Base-by-base conservation (phyloP, 2,329 filamentous ascomycete genomes). In the Eurotiales sp. region DNA sequence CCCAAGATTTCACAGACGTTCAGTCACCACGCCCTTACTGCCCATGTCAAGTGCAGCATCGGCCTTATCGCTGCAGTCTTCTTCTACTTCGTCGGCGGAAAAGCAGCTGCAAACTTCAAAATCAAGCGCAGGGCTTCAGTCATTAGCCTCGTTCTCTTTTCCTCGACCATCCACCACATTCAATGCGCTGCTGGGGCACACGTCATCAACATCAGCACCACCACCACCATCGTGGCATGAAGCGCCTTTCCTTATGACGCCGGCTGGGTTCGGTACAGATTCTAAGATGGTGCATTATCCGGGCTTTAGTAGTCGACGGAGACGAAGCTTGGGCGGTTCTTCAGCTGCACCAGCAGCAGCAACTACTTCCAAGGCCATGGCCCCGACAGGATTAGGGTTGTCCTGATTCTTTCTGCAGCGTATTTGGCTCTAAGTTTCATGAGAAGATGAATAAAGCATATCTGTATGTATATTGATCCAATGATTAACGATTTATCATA, bases 21-120 rank as follows among this genome's bases (percentile, higher is more conserved):
- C 67, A 8, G 63, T 63, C 29, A 70, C 67, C 3, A 68, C 66
- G 3, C 66, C 66, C 2, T 56, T 59, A 3, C 42, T 69, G 4
- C 54, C 61, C 11, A 44, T 21, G n/a, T 30, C 30, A 5, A 46
- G 22, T 40, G 3, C 25, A 6, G n/a, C 10, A 4, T 19, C 39
- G 19, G 12, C 14, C 5, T 58, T 53, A 3, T 46, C 52, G 8
- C 44, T 55, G 12, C 52, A 51, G 2, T 48, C 49, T 8, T 17
- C 15, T 4, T 15, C n/a, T 8, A n/a, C n/a, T n/a, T n/a, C n/a
- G n/a, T 22, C 43, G 25, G 34, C 29, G 43, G 27, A 36, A 41
- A 5, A 55, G 14, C 50, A 57, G 7, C 36, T 58, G 7, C 61
- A 59, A 27, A 56, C 52, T 12, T 54, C 60, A 19, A 48, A 32